Evolutionary conservation across 2,329 filamentous ascomycete species (phyloP).

Genomic region (Chrysoporthe deuterocubensis): DNA sequence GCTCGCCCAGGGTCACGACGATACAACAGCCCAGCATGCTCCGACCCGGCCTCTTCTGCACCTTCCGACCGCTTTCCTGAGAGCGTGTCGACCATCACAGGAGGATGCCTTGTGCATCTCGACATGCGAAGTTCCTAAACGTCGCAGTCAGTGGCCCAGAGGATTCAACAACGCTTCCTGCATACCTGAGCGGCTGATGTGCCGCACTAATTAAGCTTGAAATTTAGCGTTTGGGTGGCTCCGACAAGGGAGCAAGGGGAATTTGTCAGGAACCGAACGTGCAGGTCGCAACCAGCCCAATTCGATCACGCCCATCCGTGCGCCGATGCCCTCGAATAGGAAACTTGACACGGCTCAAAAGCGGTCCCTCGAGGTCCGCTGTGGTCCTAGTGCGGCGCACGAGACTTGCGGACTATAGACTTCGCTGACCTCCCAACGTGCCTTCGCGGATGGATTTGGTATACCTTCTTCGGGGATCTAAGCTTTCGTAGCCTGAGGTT

Average conservation of each 20-base stretch:
- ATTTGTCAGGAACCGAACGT: not conserved
- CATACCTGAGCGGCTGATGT: not conserved
- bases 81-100: too few relatives aligned
- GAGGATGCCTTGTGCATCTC: too few relatives aligned
- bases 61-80: too few relatives aligned
- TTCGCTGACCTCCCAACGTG: not conserved
- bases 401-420: not conserved
- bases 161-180: too few relatives aligned
- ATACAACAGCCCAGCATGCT: not conserved
- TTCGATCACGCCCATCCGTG: not conserved
- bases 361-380: not conserved
- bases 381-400: not conserved
- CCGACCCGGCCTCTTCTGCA: not conserved
- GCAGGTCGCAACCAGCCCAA: not conserved
- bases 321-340: not conserved
- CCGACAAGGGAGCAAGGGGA: not conserved
- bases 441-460: not conserved
- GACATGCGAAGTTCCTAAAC: too few relatives aligned
- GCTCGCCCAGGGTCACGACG: not conserved
- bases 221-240: slow-evolving; percentile 9
- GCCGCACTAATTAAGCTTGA: slow-evolving; percentile 13
- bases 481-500: too few relatives aligned
- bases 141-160: too few relatives aligned
- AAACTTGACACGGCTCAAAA: not conserved
- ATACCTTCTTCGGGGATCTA: too few relatives aligned